Percentiles rank a stretch among this genome's conserved stretches.
Evolutionary conservation across 1,284 basidiomycete genomes (phyloP).

Genomic region (Apiotrichum montevideense): DNA sequence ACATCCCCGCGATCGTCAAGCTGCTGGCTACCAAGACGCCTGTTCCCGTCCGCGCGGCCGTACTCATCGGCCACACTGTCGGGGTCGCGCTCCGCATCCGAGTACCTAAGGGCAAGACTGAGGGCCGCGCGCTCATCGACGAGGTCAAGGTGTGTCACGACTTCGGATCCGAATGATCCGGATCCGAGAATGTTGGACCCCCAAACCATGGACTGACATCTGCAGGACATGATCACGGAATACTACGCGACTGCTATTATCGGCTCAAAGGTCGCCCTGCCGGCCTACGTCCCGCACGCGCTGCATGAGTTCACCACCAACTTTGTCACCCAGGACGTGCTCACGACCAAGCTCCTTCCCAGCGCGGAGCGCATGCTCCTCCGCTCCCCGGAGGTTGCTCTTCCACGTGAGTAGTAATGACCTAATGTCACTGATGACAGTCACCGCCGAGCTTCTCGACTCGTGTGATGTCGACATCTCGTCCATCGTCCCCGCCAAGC

Average conservation of each 20-base stretch:
- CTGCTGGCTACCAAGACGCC: constrained; percentile 27
- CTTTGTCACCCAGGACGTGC: constrained; percentile 27
- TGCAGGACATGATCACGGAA: constrained; percentile 28
- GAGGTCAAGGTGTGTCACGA: constrained; percentile 25
- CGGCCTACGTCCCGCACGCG: constrained; percentile 25
- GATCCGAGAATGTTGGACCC: too few relatives aligned
- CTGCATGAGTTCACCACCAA: constrained; percentile 30
- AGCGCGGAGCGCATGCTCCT: constrained; percentile 42
- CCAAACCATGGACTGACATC: too few relatives aligned
- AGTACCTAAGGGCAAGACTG: constrained; percentile 15
- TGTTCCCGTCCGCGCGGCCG: constrained; percentile 24
- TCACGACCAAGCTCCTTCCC: constrained; percentile 38
- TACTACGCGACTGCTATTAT: constrained; percentile 40
- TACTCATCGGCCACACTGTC: constrained; percentile 37
- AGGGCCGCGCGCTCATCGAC: constrained; percentile 23
- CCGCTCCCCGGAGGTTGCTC: constrained; percentile 40
- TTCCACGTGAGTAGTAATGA: constrained; percentile 26
- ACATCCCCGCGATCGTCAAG: constrained; percentile 30
- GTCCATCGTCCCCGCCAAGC: constrained; percentile 55
- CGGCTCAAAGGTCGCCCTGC: constrained; percentile 33
- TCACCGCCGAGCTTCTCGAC: constrained; percentile 35
- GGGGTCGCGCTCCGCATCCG: constrained; percentile 36
- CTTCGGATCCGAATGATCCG: background rate
- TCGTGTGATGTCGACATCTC: constrained; percentile 52
- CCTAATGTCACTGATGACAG: constrained; percentile 8